Evolutionary conservation across 768 basidiomycete genomes (phyloP).

Genomic region (Chalciporus pseudorubinellus): DNA sequence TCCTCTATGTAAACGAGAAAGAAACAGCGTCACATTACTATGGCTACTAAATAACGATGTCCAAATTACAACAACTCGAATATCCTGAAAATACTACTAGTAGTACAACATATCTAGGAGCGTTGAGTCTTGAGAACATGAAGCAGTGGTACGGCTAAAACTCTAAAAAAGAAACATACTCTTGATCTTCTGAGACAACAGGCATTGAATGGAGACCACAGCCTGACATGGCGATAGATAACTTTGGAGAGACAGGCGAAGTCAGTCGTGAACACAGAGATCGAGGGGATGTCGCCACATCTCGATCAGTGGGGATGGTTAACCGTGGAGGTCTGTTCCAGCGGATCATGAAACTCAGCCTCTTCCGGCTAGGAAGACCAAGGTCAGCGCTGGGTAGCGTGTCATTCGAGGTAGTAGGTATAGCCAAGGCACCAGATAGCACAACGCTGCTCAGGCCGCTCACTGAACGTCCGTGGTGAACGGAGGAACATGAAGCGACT

Average conservation of each 20-base stretch:
- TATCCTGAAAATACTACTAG: too few relatives aligned
- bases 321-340: neutral
- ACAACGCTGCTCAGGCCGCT: neutral
- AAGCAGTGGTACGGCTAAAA: neutral
- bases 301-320: neutral
- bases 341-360: neutral
- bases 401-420: neutral
- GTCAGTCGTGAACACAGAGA: neutral
- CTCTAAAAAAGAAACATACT: slow-evolving; percentile 29
- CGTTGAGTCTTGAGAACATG: too few relatives aligned
- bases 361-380: neutral
- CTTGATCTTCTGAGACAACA: slow-evolving; percentile 12
- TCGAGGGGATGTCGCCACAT: neutral
- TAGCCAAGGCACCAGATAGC: neutral
- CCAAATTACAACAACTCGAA: too few relatives aligned
- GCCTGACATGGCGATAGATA: neutral
- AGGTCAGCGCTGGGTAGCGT: neutral
- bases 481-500: neutral
- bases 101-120: too few relatives aligned
- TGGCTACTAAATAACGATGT: too few relatives aligned
- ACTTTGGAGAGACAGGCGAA: neutral
- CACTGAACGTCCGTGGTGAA: neutral
- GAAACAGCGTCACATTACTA: too few relatives aligned
- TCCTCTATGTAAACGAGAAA: too few relatives aligned
- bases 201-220: neutral